Conservation (phyloP, 2,329 filamentous ascomycete genomes). For the Scortechinia acanthostroma region DNA sequence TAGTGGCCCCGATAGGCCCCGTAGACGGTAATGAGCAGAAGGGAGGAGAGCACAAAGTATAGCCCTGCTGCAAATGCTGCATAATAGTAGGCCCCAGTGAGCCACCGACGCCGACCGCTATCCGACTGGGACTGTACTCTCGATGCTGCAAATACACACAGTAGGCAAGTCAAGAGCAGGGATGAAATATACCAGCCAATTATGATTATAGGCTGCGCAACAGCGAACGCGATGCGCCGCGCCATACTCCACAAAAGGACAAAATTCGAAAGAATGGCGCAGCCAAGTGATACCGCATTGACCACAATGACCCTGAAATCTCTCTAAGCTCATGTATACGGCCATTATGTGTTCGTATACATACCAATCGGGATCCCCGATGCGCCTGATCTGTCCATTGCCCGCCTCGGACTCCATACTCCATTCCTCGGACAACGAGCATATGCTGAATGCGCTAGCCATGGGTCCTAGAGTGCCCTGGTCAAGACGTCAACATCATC, state of each 20-base stretch:
- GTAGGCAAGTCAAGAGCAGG: conserved; percentile 38
- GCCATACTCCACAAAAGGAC: conserved; percentile 60
- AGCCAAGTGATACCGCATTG: conserved; percentile 48
- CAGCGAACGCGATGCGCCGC: conserved; percentile 45
- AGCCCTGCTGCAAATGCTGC: conserved; percentile 48
- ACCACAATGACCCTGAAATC: conserved; percentile 36
- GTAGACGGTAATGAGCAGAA: conserved; percentile 56
- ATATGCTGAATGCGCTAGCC: conserved; percentile 54
- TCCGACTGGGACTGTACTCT: too few relatives aligned
- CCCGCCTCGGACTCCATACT: conserved; percentile 25
- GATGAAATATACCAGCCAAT: conserved; percentile 39
- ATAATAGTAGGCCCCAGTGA: conserved; percentile 55
- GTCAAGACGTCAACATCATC: too few relatives aligned
- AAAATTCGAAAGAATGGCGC: conserved; percentile 50
- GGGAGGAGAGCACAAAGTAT: conserved; percentile 48
- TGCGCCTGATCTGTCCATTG: conserved; percentile 5
- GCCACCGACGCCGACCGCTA: too few relatives aligned
- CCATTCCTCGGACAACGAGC: conserved; percentile 52
- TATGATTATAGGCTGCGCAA: conserved; percentile 52
- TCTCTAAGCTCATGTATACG: too few relatives aligned
- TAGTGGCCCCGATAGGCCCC: conserved; percentile 44
- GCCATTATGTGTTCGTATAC: too few relatives aligned
- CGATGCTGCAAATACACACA: conserved; percentile 27
- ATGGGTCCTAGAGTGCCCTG: conserved; percentile 52
- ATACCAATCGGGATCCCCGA: not conserved